Conservation (phyloP, 129 eudicot species). For the Glebionis coronaria region DNA sequence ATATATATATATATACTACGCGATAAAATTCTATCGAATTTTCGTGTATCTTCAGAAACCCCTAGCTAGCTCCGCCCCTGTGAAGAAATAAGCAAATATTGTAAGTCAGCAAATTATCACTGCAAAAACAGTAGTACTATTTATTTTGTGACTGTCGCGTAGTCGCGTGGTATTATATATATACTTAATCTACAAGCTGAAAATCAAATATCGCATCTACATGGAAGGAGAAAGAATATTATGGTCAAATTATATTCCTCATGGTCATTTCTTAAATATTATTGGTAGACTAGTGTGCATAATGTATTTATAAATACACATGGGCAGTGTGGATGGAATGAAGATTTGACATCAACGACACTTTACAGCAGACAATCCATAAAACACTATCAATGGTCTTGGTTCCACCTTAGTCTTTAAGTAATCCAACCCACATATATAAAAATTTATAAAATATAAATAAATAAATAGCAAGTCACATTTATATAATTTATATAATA, state of each 20-base stretch:
- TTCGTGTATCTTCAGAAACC: no score
- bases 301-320: constrained; percentile 15
- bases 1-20: no score
- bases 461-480: no score
- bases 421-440: constrained; percentile 10
- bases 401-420: constrained; percentile 29
- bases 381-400: constrained; percentile 33
- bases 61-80: no score
- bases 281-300: background rate
- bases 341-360: constrained; percentile 20
- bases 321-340: constrained; percentile 35
- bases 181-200: background rate
- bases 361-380: constrained; percentile 32
- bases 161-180: no score
- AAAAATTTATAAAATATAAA: no score
- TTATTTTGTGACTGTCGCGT: no score
- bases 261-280: constrained; percentile 18
- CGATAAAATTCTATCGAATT: no score
- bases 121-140: no score
- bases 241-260: constrained; percentile 9
- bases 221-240: background rate
- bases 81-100: no score
- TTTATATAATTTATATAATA: no score
- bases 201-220: background rate
- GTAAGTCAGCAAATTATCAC: no score